phyloP scores from a whole-genome alignment of 2,329 filamentous ascomycete species.

The Colletotrichum sp. region DNA sequence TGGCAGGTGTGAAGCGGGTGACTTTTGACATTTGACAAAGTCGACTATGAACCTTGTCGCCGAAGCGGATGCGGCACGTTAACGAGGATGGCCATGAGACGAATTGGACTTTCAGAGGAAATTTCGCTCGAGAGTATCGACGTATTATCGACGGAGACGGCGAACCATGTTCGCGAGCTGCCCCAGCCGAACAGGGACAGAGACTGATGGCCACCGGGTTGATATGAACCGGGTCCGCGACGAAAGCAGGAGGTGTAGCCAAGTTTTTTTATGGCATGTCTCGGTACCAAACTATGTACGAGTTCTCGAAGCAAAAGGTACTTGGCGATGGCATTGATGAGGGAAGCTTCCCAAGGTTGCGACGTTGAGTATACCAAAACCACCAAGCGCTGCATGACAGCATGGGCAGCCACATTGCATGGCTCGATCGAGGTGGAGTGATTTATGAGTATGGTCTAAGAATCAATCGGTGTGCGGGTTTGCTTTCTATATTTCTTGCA shows the following conservation, averaged over 20 bases:
- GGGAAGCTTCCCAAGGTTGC: not conserved
- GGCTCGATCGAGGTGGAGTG: not conserved
- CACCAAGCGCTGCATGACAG: not conserved
- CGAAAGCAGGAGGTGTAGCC: not conserved
- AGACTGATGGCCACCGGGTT: not conserved
- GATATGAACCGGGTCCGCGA: not conserved
- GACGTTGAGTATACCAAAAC: not conserved
- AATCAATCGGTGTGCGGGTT: not conserved
- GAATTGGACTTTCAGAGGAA: not conserved
- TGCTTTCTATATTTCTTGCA: not conserved
- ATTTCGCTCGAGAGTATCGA: not conserved
- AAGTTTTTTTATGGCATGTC: not conserved
- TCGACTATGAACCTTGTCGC: not conserved
- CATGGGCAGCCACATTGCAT: not conserved
- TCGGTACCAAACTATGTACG: not conserved
- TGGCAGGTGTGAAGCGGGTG: slow-evolving; percentile 16
- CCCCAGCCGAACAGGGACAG: not conserved
- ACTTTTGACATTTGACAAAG: slow-evolving; percentile 12
- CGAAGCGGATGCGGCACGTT: not conserved
- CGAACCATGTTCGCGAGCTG: not conserved
- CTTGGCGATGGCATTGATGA: not conserved
- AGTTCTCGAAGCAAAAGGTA: not conserved
- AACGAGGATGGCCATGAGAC: not conserved
- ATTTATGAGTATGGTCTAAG: not conserved
- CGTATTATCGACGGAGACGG: not conserved